Evolutionary conservation across 495 filamentous ascomycete genomes (phyloP), one percentile per base, ranked within the genome.

Genomic region (Podospora fimiseda): DNA sequence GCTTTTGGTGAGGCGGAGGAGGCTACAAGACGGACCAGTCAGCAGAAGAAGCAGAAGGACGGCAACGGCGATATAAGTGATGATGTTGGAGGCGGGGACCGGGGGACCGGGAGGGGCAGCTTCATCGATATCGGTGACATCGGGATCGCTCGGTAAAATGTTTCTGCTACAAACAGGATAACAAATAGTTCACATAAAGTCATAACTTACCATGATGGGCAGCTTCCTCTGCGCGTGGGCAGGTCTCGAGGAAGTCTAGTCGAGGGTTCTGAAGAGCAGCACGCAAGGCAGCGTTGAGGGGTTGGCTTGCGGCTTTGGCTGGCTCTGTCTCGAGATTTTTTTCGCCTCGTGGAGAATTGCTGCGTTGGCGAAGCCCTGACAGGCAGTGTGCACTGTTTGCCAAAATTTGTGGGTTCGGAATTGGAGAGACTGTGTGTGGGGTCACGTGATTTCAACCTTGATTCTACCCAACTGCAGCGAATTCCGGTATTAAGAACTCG

Each of bases 1-100:
- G 94, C 71, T 93, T 95, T 63, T 89, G 90, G 72, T 95, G 89
- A 55, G 91, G 91, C 65, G 88, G 89, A 62, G 93, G 94, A 76
- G 94, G 87, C 90, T 96, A 91, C 71, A 42, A 58, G 42, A 45
- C 18, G 21, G 57, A 37, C 8, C 33, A 22, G 20, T 13, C 21
- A 45, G 43, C 19, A 22, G 8, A 45, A 22, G 21, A 4, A 37
- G 15, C 49, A 9, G 22, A 43, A 23, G 19, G 36, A 36, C 39
- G 48, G 51, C 23, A 39, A 43, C 48, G 53, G 50, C 30, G 46
- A 45, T 9, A 46, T 11, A 22, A 53, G 49, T 38, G 49, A 54
- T 15, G 52, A 58, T 41, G 44, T 38, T 36, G 30, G 37, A 11
- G 43, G 53, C 27, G 41, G 39, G 19, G 53, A 50, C 45, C 49